These are phyloP conservation scores for Teunomyces pallodes DNA, from an alignment of 805 yeast genomes.

Conservation along the genomic window DNA sequence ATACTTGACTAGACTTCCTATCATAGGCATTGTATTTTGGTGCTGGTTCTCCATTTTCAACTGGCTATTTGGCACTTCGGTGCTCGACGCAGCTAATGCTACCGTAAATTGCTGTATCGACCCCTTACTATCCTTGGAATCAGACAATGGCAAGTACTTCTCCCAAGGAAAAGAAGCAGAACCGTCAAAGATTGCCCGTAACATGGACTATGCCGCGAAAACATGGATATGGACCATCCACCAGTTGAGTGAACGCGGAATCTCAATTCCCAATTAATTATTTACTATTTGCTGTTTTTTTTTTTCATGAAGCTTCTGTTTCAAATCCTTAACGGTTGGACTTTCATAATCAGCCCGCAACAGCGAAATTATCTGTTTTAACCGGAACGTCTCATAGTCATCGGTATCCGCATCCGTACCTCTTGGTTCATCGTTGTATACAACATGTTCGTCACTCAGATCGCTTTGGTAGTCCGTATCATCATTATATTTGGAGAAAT, in stretches of 20 bases:
- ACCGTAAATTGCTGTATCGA: slow-evolving; percentile 63
- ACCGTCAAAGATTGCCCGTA: slow-evolving; percentile 57
- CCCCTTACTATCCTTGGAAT: slow-evolving; percentile 44
- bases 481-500: slow-evolving; percentile 9
- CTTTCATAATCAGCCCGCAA: not conserved
- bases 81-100: slow-evolving; percentile 69
- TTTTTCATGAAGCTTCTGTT: not conserved
- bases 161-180: slow-evolving; percentile 49
- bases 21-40: slow-evolving; percentile 77
- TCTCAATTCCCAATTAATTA: slow-evolving; percentile 21
- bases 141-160: slow-evolving; percentile 69
- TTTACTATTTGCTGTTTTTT: not conserved
- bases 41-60: slow-evolving; percentile 67
- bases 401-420: not conserved
- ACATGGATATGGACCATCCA: slow-evolving; percentile 80
- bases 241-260: slow-evolving; percentile 50
- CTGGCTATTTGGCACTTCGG: slow-evolving; percentile 64
- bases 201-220: slow-evolving; percentile 58
- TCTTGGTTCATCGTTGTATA: not conserved
- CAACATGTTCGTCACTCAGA: slow-evolving; percentile 5
- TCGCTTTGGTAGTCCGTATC: slow-evolving; percentile 13
- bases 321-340: not conserved
- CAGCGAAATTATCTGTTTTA: slow-evolving; percentile 1
- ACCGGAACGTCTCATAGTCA: slow-evolving; percentile 1
- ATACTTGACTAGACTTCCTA: slow-evolving; percentile 75